These are phyloP conservation scores for Podospora fimiseda DNA, from an alignment of 495 filamentous ascomycete genomes.

Conservation along the genomic window DNA sequence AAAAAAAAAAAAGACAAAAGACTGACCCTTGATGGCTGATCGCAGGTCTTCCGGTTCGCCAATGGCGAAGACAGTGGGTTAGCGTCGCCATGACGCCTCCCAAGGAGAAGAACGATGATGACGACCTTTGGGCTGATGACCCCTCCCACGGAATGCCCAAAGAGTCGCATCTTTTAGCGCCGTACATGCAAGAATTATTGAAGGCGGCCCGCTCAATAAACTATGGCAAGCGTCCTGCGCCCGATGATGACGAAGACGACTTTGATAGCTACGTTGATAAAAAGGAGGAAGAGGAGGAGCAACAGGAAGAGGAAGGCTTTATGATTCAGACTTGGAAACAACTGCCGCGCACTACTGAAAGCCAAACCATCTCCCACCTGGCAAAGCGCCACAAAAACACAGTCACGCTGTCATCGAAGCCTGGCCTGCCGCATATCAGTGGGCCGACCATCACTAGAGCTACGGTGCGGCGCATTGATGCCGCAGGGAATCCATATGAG, in stretches of 20 bases:
- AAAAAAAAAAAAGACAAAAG: no score
- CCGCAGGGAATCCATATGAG: conserved; percentile 69
- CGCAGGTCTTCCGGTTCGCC: conserved; percentile 77
- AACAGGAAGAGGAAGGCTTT: conserved; percentile 53
- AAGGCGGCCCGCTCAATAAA: conserved; percentile 71
- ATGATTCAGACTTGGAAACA: conserved; percentile 70
- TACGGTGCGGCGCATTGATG: conserved; percentile 69
- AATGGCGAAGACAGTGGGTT: conserved; percentile 73
- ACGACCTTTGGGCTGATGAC: conserved; percentile 49
- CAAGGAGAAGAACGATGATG: conserved; percentile 44
- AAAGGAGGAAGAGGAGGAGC: conserved; percentile 41
- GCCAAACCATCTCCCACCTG: conserved; percentile 69
- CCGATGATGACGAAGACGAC: conserved; percentile 48
- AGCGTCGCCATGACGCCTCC: conserved; percentile 61
- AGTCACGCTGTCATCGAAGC: conserved; percentile 40
- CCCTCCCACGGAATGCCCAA: conserved; percentile 72
- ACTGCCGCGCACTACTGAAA: conserved; percentile 69
- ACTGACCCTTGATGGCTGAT: no score
- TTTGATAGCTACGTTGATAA: conserved; percentile 27
- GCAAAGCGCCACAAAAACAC: conserved; percentile 80
- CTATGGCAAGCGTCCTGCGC: conserved; percentile 53
- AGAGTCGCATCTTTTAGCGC: conserved; percentile 73
- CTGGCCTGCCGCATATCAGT: conserved; percentile 34
- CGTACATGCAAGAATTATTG: conserved; percentile 76
- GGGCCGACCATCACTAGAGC: conserved; percentile 59